Base-by-base conservation (phyloP, 768 basidiomycete genomes). In the Saitozyma podzolica region DNA sequence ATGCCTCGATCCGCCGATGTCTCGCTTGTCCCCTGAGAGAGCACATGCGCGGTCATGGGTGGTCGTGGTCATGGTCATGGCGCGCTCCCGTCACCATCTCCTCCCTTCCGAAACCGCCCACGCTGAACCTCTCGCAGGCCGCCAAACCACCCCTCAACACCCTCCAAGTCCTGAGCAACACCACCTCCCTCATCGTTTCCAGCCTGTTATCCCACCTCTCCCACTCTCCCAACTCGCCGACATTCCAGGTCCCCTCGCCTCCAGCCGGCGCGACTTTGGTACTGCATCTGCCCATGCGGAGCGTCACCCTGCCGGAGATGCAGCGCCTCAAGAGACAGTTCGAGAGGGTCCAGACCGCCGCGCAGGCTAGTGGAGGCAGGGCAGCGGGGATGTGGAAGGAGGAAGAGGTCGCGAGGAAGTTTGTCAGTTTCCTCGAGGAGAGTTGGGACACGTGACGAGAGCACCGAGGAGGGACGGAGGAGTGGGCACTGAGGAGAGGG, bases 281-380 rank as follows among this genome's bases (percentile, higher is more conserved):
- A 9, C 80, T 95, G 54, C 82, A 80, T 11, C 84, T 95, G 16
- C 90, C 91, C 0, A 74, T 84, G 45, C 87, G 90, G 7, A 84
- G 83, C 62, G 67, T 96, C 39, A 92, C 92, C 43, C 83, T 97
- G 7, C 87, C 90, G 0, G 92, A 95, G 80, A 82, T 96, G 59
- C 93, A 95, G 77, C 84, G 94, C 39, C 80, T 89, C 49, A 97
- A 95, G 77, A 84, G 94, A 49, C 93, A 97, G 77, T 98, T 95
- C 73, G 89, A 95, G 40, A 85, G 86, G 4, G 84, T 91, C 41
- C 92, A 97, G 77, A 91, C 89, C 76, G 92, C 91, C 69, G 91
- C 91, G 8, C 67, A 76, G 37, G 59, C 62, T 17, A 67, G 64
- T 17, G 69, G 70, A 40, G 80, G 80, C 40, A 58, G 72, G 29